phyloP scores from a whole-genome alignment of 345 rosid genomes.

The Lepidium aucheri region DNA sequence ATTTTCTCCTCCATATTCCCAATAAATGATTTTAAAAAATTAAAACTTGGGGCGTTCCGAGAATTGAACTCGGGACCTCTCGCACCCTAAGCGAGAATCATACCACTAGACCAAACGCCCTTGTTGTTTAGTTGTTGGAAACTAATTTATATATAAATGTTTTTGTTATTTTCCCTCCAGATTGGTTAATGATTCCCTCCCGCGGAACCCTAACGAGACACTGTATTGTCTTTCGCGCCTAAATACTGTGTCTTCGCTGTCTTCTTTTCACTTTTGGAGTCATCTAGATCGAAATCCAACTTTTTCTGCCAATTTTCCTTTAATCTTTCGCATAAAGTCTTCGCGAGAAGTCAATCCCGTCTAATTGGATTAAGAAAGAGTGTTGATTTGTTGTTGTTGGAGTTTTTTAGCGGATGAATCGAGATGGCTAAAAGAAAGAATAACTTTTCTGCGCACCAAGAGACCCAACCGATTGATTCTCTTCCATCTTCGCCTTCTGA shows the following conservation, averaged over 20 bases:
- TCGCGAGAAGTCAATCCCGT: not conserved
- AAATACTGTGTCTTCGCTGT: not conserved
- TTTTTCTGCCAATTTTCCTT: not conserved
- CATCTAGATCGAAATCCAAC: not conserved
- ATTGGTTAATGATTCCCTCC: not conserved
- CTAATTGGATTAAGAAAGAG: not conserved
- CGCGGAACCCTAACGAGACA: conserved; percentile 26
- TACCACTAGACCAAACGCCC: conserved; percentile 93
- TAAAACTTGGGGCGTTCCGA: conserved; percentile 41
- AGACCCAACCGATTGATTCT: conserved; percentile 33
- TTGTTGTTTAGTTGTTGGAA: too few relatives aligned
- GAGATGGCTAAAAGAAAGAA: conserved; percentile 15
- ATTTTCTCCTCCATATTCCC: too few relatives aligned
- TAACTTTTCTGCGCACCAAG: conserved; percentile 2
- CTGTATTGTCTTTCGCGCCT: conserved; percentile 22
- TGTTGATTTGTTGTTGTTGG: not conserved
- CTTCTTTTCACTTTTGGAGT: not conserved
- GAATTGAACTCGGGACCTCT: conserved; percentile 84
- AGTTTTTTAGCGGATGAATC: conserved; percentile 12
- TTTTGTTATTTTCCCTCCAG: conserved; percentile 8
- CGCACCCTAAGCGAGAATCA: conserved; percentile 91
- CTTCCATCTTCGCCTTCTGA: conserved; percentile 18
- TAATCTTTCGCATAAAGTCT: not conserved
- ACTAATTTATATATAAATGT: too few relatives aligned
- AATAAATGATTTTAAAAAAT: too few relatives aligned